phyloP scores from a whole-genome alignment of 1,139 yeast genomes.

The Yamadazyma oceani region DNA sequence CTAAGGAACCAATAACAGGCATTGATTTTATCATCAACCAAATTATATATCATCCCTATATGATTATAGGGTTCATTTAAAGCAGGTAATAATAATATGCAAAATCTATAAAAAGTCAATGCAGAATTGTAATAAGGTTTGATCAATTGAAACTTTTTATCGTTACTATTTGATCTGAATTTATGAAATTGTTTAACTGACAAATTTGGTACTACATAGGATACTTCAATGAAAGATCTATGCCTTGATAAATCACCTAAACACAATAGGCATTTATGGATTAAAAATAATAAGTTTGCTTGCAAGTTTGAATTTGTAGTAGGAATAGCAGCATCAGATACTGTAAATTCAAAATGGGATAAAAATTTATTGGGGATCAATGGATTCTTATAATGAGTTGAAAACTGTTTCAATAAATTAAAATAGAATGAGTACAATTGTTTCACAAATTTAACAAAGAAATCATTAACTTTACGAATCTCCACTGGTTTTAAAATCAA shows the following conservation, averaged over 20 bases:
- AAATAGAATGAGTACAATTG: slow-evolving; percentile 49
- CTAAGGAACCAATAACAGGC: slow-evolving; percentile 54
- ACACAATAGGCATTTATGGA: slow-evolving; percentile 55
- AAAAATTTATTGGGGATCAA: slow-evolving; percentile 31
- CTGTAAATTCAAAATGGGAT: slow-evolving; percentile 22
- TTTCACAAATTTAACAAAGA: slow-evolving; percentile 48
- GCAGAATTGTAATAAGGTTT: slow-evolving; percentile 32
- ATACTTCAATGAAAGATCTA: slow-evolving; percentile 44
- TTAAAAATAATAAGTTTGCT: slow-evolving; percentile 46
- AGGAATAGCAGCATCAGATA: slow-evolving; percentile 16
- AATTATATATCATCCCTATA: slow-evolving; percentile 56
- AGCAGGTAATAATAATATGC: slow-evolving; percentile 60
- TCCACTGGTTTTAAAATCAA: slow-evolving; percentile 47
- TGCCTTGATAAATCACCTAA: slow-evolving; percentile 65
- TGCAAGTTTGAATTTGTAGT: slow-evolving; percentile 24
- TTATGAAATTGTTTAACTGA: slow-evolving; percentile 36
- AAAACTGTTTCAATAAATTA: slow-evolving; percentile 34
- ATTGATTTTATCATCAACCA: slow-evolving; percentile 31
- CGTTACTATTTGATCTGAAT: slow-evolving; percentile 35
- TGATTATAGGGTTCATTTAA: slow-evolving; percentile 68
- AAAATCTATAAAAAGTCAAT: slow-evolving; percentile 48
- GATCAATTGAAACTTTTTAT: slow-evolving; percentile 23
- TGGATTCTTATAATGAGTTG: slow-evolving; percentile 35
- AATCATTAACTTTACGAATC: slow-evolving; percentile 54
- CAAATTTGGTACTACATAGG: slow-evolving; percentile 37